Conservation (phyloP, 306 rosid species). For the Pyrus bretschneideri region DNA sequence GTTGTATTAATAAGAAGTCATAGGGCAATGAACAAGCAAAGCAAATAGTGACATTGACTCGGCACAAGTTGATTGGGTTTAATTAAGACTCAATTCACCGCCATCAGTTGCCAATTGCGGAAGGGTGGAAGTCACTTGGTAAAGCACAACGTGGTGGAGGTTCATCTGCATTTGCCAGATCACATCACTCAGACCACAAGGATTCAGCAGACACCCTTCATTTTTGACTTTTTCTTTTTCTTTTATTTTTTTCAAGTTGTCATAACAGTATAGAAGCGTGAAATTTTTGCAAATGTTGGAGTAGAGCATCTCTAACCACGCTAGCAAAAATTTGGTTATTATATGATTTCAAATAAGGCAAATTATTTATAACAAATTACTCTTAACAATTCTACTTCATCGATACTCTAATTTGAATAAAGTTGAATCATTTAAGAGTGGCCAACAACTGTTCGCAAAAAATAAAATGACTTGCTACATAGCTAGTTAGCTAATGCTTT, state of each 20-base stretch:
- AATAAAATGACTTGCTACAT: too few species aligned
- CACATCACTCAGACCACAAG: not conserved
- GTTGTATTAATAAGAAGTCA: not conserved
- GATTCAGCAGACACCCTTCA: not conserved
- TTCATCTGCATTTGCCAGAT: not conserved
- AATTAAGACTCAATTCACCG: not conserved
- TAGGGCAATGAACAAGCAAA: too few species aligned
- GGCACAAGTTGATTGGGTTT: not conserved
- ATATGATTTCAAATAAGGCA: too few species aligned
- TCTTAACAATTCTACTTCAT: too few species aligned
- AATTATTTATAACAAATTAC: too few species aligned
- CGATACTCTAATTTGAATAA: too few species aligned
- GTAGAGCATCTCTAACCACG: too few species aligned
- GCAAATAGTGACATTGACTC: not conserved
- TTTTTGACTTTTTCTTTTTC: not conserved
- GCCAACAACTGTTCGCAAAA: too few species aligned
- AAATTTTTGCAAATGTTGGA: too few species aligned
- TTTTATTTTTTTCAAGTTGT: not conserved
- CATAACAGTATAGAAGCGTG: not conserved
- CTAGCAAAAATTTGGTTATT: too few species aligned
- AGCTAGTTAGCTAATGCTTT: too few species aligned
- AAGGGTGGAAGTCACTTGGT: not conserved
- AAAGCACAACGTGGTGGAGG: constrained; percentile 7
- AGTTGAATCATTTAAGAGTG: too few species aligned
- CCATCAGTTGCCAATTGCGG: not conserved